A percentile compares a stretch with the other conserved stretches of the same genome.
phyloP scores from a whole-genome alignment of 371 early-diverging fungal genomes.

The Circinella minor region DNA sequence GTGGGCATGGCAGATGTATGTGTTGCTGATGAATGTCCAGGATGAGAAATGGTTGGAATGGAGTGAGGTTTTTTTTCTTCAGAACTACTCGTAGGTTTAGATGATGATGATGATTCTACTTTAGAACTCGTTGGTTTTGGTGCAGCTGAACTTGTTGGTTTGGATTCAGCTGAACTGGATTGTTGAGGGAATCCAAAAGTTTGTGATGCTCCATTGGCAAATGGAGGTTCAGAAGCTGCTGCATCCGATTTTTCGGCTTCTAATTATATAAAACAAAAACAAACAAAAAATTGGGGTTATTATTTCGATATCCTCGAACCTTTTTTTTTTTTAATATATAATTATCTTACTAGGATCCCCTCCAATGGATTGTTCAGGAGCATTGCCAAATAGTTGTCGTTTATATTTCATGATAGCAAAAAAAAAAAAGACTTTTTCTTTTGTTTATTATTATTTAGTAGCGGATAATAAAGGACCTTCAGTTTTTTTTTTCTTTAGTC shows the following conservation, averaged over 20 bases:
- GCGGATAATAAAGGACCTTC: too few relatives aligned
- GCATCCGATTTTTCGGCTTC: background rate
- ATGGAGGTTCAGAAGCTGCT: background rate
- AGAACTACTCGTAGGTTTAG: background rate
- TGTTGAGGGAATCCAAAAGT: background rate
- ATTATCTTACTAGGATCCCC: background rate
- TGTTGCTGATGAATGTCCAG: constrained; percentile 4
- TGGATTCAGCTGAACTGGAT: background rate
- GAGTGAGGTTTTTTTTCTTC: background rate
- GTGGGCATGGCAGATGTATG: background rate
- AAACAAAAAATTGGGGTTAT: too few relatives aligned
- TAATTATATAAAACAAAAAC: too few relatives aligned
- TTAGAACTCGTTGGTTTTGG: background rate
- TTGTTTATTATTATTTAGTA: too few relatives aligned
- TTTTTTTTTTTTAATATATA: background rate
- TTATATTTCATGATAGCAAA: background rate
- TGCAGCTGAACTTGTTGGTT: background rate
- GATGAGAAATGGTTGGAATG: constrained; percentile 2
- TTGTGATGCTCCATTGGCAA: constrained; percentile 6
- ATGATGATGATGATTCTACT: background rate
- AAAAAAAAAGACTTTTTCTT: background rate
- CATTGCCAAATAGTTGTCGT: background rate
- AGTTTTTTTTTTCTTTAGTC: background rate
- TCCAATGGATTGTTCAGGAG: constrained; percentile 1
- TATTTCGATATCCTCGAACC: too few relatives aligned